These are phyloP conservation scores for Microbotryomycetes sp. DNA, from an alignment of 1,284 basidiomycete species.

Conservation along the genomic window DNA sequence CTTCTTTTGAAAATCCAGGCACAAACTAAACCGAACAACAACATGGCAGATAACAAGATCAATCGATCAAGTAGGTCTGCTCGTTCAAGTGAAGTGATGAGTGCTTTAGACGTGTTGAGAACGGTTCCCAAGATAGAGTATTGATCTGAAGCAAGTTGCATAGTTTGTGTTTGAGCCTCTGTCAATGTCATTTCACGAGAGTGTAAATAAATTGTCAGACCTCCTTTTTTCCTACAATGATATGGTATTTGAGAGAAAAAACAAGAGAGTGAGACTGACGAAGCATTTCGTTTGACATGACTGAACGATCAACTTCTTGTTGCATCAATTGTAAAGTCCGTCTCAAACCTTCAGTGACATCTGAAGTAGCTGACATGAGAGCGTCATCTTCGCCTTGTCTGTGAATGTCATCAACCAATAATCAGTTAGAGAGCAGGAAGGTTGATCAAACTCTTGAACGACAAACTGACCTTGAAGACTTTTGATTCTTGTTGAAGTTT, in stretches of 20 bases:
- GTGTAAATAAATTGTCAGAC: too few relatives aligned
- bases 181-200: too few relatives aligned
- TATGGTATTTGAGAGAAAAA: too few relatives aligned
- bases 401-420: too few relatives aligned
- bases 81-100: constrained; percentile 76
- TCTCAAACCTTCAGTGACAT: constrained; percentile 78
- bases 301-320: constrained; percentile 78
- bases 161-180: constrained; percentile 70
- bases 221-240: too few relatives aligned
- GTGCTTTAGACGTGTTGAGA: constrained; percentile 67
- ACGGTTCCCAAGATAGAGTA: constrained; percentile 70
- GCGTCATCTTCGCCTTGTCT: constrained; percentile 59
- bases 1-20: constrained; percentile 80
- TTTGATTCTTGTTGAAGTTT: background rate
- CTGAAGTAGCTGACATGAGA: constrained; percentile 75
- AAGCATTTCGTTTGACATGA: constrained; percentile 74
- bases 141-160: constrained; percentile 64
- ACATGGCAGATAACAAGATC: constrained; percentile 66
- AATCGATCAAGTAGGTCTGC: constrained; percentile 87
- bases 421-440: too few relatives aligned
- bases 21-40: constrained; percentile 76
- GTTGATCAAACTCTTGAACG: too few relatives aligned
- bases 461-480: background rate
- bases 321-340: constrained; percentile 81
- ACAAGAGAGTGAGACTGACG: constrained; percentile 49